Evolutionary conservation across 257 asterid species (phyloP).

Genomic region (Marsdenia floribunda): DNA sequence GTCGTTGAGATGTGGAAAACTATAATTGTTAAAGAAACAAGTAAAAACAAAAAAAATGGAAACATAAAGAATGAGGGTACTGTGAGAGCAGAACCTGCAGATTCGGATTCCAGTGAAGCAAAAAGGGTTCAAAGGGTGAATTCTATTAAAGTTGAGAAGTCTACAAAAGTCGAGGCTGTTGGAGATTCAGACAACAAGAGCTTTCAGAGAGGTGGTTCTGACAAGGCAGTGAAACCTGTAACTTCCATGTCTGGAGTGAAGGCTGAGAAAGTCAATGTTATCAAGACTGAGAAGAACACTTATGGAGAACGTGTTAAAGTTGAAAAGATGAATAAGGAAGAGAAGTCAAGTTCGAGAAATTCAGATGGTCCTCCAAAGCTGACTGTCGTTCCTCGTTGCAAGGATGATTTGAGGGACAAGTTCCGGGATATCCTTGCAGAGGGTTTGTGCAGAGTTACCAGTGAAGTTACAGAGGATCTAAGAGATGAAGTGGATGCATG

Average conservation of each 20-base stretch:
- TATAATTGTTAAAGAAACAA: conserved; percentile 66
- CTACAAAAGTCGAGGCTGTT: conserved; percentile 18
- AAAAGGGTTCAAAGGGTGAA: conserved; percentile 39
- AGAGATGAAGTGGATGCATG: conserved; percentile 38
- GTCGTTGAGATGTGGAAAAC: conserved; percentile 80
- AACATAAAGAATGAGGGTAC: conserved; percentile 30
- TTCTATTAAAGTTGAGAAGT: conserved; percentile 28
- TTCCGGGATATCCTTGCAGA: conserved; percentile 37
- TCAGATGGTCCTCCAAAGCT: conserved; percentile 28
- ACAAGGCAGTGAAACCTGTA: conserved; percentile 20
- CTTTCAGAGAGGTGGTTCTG: conserved; percentile 43
- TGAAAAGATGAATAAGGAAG: conserved; percentile 40
- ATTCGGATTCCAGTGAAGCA: conserved; percentile 25
- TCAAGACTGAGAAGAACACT: conserved; percentile 19
- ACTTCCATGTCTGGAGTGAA: conserved; percentile 17
- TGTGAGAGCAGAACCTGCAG: conserved; percentile 21
- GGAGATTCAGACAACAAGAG: conserved; percentile 35
- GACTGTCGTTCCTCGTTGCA: conserved; percentile 28
- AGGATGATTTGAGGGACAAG: conserved; percentile 42
- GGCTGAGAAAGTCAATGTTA: conserved; percentile 31
- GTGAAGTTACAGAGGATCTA: conserved; percentile 34
- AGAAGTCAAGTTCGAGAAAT: conserved; percentile 30
- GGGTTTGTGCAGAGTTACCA: conserved; percentile 36
- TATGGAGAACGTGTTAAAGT: conserved; percentile 27
- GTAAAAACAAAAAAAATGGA: conserved; percentile 47